Percentiles rank a stretch among this genome's conserved stretches.
Evolutionary conservation across 1,139 yeast genomes (phyloP).

Genomic region (Ashbya aceris): DNA sequence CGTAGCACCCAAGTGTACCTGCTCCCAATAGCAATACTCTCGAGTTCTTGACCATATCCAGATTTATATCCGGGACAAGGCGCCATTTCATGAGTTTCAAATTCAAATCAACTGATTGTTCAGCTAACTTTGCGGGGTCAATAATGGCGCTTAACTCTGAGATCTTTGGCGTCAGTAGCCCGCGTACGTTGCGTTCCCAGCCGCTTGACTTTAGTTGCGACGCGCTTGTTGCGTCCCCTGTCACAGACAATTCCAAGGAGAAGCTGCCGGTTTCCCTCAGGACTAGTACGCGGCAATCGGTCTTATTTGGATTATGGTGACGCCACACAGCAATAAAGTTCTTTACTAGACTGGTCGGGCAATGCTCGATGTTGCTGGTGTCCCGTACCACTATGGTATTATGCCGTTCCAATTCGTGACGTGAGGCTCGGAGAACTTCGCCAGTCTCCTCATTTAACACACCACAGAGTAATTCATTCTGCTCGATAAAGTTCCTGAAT

Average conservation of each 20-base stretch:
- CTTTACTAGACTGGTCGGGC: slow-evolving; percentile 55
- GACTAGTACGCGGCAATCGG: slow-evolving; percentile 35
- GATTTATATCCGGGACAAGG: slow-evolving; percentile 69
- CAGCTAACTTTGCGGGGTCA: slow-evolving; percentile 72
- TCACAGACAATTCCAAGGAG: slow-evolving; percentile 18
- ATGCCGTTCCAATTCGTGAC: slow-evolving; percentile 6
- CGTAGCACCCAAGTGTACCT: slow-evolving; percentile 92
- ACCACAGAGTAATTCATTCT: slow-evolving; percentile 4
- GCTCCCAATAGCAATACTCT: slow-evolving; percentile 81
- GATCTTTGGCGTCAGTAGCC: slow-evolving; percentile 68
- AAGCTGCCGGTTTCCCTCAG: slow-evolving; percentile 26
- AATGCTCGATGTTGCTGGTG: slow-evolving; percentile 39
- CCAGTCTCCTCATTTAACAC: not conserved
- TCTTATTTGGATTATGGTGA: slow-evolving; percentile 30
- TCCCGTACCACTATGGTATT: slow-evolving; percentile 38
- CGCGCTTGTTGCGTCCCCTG: slow-evolving; percentile 8
- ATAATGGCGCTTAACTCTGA: slow-evolving; percentile 76
- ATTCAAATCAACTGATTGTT: slow-evolving; percentile 86
- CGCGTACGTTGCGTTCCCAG: slow-evolving; percentile 78
- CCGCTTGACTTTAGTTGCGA: slow-evolving; percentile 47
- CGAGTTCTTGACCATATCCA: slow-evolving; percentile 51
- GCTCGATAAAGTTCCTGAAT: slow-evolving; percentile 12
- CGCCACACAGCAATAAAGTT: slow-evolving; percentile 56
- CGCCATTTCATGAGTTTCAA: slow-evolving; percentile 95
- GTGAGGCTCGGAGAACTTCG: slow-evolving; percentile 1